Base-by-base conservation (phyloP, 805 yeast species). In the Candida railenensis region DNA sequence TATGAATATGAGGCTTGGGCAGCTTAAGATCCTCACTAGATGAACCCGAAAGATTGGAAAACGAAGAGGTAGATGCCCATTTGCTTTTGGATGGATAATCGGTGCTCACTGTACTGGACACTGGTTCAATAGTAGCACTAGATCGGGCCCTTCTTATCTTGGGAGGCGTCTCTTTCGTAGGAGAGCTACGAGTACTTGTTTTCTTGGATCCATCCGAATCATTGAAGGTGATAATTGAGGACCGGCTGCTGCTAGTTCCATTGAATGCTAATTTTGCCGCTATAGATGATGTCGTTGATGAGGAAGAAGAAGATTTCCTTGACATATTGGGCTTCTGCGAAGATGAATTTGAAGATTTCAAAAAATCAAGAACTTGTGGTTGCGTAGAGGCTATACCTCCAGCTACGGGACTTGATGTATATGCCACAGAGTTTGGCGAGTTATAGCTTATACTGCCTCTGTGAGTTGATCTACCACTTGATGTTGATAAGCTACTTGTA, bases 221-320 rank as follows among this genome's bases (percentile, higher is more conserved):
- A 14, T 14, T 52, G n/a, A 36, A 34, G 25, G 44, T 15, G 16
- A 36, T 42, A 7, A 57, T 46, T 3, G 65, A 58, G 1, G 57
- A 42, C 32, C 57, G 5, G 11, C 30, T 44, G 39, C 58, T 55
- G 45, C 59, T 55, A 44, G 18, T 19, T 3, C 34, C 43, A 32
- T 28, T 55, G 47, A 58, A 58, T 15, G 65, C 66, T 4, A 57
- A 43, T 47, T 57, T 58, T 5, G 63, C 63, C n/a, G 66, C 66
- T 15, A 61, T 55, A 3, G 68, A 57, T 2, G 61, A 56, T 3
- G 59, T 47, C 3, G 63, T 63, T 18, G 59, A n/a, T n/a, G n/a
- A 50, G 8, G 56, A 37, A 16, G 49, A 48, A n/a, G 56, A 51
- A 19, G 50, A 45, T 33, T 16, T 37, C 40, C 45, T 32, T 37